phyloP scores from a whole-genome alignment of 352 stramenopile species.

The Globisporangium lucens region DNA sequence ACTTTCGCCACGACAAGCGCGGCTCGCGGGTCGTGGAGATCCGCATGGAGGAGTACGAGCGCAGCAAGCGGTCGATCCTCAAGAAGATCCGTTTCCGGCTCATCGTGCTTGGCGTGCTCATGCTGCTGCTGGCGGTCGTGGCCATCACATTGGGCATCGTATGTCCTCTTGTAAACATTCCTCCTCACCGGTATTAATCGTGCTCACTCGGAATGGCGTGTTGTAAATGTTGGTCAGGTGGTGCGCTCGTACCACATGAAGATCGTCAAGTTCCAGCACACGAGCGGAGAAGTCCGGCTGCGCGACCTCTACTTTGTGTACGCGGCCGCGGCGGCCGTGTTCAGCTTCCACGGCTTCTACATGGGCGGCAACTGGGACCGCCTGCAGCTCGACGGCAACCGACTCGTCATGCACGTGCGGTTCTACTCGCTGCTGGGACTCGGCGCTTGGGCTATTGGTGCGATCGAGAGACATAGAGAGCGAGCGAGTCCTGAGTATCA shows the following conservation, averaged over 20 bases:
- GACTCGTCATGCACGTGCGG: slow-evolving; percentile 65
- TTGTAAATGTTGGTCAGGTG: slow-evolving; percentile 26
- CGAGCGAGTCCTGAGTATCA: background rate
- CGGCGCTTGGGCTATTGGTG: slow-evolving; percentile 44
- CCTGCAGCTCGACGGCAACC: slow-evolving; percentile 59
- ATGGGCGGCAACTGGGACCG: slow-evolving; percentile 57
- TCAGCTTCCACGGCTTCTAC: slow-evolving; percentile 69
- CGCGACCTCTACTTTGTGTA: slow-evolving; percentile 73
- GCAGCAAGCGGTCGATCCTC: slow-evolving; percentile 68
- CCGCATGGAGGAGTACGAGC: slow-evolving; percentile 65
- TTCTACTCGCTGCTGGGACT: slow-evolving; percentile 59
- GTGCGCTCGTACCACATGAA: slow-evolving; percentile 42
- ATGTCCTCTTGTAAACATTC: no score
- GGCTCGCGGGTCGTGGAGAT: slow-evolving; percentile 67
- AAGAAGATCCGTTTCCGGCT: slow-evolving; percentile 71
- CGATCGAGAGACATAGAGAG: background rate
- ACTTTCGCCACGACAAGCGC: slow-evolving; percentile 64
- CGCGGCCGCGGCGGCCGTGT: slow-evolving; percentile 34
- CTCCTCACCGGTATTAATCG: no score
- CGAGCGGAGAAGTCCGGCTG: slow-evolving; percentile 31
- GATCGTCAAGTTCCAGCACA: slow-evolving; percentile 43
- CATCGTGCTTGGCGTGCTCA: slow-evolving; percentile 53
- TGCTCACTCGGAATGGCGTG: background rate
- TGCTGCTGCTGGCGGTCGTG: slow-evolving; percentile 40
- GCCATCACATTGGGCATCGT: slow-evolving; percentile 53